Conservation (phyloP, 345 rosid genomes). For the Linum usitatissimum region DNA sequence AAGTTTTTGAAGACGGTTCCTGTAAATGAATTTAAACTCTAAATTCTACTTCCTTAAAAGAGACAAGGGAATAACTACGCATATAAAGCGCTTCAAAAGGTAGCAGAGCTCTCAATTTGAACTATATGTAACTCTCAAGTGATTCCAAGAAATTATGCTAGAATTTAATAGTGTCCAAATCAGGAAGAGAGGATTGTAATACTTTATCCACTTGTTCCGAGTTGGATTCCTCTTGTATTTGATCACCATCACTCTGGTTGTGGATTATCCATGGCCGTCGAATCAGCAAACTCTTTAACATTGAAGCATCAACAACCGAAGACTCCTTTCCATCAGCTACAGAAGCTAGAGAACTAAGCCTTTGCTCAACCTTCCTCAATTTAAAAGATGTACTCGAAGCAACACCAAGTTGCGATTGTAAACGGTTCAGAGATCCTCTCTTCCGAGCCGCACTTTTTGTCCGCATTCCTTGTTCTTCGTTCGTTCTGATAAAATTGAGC, state of each 20-base stretch:
- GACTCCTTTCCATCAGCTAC: background rate
- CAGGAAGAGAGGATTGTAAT: background rate
- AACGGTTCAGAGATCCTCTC: background rate
- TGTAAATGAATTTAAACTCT: background rate
- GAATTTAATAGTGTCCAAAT: background rate
- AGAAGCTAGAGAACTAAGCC: constrained; percentile 2
- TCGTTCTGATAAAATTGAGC: background rate
- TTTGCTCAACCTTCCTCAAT: constrained; percentile 24
- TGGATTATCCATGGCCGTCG: constrained; percentile 31
- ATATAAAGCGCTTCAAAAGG: no score
- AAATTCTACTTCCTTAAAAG: background rate
- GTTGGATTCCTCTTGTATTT: constrained; percentile 12
- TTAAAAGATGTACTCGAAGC: constrained; percentile 32
- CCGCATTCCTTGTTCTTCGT: background rate
- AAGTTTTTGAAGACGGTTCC: constrained; percentile 17
- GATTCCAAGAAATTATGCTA: background rate
- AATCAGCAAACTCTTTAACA: constrained; percentile 12
- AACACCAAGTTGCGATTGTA: constrained; percentile 24
- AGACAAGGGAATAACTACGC: background rate
- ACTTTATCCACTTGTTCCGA: constrained; percentile 19
- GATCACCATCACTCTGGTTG: constrained; percentile 13
- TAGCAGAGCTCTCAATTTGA: no score
- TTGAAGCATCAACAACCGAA: constrained; percentile 3
- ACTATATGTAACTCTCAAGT: background rate
- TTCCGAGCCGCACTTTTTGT: background rate